Evolutionary conservation across 768 basidiomycete genomes (phyloP).

Genomic region (Mycena galericulata): DNA sequence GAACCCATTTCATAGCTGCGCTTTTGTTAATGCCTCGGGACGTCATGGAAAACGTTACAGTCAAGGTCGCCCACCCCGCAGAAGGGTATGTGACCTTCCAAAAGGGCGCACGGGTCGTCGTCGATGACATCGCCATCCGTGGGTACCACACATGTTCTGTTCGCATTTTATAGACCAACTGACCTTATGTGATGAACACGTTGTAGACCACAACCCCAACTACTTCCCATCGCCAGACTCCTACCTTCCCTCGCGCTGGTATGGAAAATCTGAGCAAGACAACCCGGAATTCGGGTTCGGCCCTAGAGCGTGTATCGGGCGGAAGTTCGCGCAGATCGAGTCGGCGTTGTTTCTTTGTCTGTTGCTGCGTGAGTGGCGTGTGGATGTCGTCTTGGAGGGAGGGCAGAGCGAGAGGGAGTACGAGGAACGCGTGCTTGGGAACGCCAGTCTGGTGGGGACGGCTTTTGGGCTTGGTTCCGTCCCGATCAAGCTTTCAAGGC

Average conservation of each 20-base stretch:
- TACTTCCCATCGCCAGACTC: not conserved
- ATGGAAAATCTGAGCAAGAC: not conserved
- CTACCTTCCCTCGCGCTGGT: not conserved
- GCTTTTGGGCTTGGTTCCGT: not conserved
- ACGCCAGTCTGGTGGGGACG: not conserved
- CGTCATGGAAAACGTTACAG: conserved; percentile 1
- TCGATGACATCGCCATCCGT: conserved; percentile 6
- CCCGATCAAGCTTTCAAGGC: not conserved
- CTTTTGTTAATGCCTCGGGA: conserved; percentile 8
- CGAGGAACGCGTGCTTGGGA: not conserved
- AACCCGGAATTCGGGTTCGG: conserved; percentile 3
- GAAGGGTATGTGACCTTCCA: conserved; percentile 1
- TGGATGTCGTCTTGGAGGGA: not conserved
- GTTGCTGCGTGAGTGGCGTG: not conserved
- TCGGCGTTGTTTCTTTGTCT: conserved; percentile 1
- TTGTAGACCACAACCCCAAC: not conserved
- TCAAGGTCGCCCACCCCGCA: not conserved
- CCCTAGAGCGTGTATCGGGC: not conserved
- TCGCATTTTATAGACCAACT: too few relatives aligned
- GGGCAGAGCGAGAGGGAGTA: not conserved
- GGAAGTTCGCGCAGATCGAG: not conserved
- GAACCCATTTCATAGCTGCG: not conserved
- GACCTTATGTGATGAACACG: not conserved
- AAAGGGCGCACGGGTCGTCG: not conserved
- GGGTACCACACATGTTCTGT: too few relatives aligned